These are phyloP conservation scores for Carnegiea gigantea DNA, from an alignment of 179 eudicot species.

Conservation along the genomic window DNA sequence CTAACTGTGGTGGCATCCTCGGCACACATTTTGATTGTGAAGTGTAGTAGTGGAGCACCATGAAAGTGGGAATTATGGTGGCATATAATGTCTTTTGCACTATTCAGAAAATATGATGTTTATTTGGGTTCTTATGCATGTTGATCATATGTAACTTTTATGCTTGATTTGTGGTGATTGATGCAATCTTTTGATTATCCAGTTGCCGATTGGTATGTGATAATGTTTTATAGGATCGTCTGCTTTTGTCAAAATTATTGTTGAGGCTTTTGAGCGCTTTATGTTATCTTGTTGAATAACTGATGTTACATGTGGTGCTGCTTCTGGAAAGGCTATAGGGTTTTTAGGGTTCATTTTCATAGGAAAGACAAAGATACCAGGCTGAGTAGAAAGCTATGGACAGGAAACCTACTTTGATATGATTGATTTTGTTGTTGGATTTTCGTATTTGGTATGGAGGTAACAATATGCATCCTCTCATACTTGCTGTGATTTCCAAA, in stretches of 20 bases:
- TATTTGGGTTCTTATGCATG: neutral
- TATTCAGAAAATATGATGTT: neutral
- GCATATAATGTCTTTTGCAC: neutral
- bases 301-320: neutral
- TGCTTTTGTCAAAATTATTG: neutral
- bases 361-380: neutral
- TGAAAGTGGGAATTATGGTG: neutral
- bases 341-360: neutral
- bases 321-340: neutral
- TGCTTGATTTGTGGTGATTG: neutral
- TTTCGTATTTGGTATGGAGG: neutral
- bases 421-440: constrained; percentile 2
- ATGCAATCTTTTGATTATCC: neutral
- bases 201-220: neutral
- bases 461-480: neutral
- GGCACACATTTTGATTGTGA: neutral
- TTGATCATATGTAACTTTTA: neutral
- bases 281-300: neutral
- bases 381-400: neutral
- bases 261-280: neutral
- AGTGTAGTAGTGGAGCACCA: neutral
- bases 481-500: neutral
- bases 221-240: neutral
- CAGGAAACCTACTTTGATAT: neutral
- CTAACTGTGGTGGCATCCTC: neutral